phyloP scores from a whole-genome alignment of 441 rosid genomes.

The Breynia disticha region DNA sequence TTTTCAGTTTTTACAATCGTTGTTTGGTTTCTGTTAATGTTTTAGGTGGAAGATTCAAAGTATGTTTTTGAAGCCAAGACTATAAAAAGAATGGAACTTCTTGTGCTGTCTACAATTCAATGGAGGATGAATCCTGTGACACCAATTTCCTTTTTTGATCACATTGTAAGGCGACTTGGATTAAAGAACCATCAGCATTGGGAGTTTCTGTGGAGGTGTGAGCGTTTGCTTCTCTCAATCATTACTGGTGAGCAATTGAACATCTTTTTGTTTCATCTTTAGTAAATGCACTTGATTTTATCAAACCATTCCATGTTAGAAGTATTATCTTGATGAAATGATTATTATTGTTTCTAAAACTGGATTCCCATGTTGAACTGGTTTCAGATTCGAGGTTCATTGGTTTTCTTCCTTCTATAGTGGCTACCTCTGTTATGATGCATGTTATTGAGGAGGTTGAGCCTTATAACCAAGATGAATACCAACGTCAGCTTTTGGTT shows the following conservation, averaged over 20 bases:
- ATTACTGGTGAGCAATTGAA: constrained; percentile 35
- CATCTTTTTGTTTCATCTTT: not conserved
- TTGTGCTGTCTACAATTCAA: constrained; percentile 52
- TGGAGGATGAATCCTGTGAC: constrained; percentile 88
- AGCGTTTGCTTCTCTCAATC: constrained; percentile 35
- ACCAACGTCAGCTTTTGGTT: constrained; percentile 32
- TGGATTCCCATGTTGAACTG: constrained; percentile 6
- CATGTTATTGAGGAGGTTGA: constrained; percentile 34
- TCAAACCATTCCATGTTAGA: not conserved
- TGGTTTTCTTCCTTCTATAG: constrained; percentile 44
- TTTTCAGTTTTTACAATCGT: too few species aligned
- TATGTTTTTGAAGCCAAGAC: constrained; percentile 58
- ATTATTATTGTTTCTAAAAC: not conserved
- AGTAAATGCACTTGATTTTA: not conserved
- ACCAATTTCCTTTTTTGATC: constrained; percentile 54
- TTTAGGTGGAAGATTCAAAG: constrained; percentile 23
- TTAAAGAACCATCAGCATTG: constrained; percentile 34
- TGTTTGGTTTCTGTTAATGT: too few species aligned
- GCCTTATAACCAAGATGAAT: constrained; percentile 30
- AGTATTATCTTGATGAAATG: not conserved
- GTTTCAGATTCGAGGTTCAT: constrained; percentile 45
- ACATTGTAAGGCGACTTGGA: constrained; percentile 53
- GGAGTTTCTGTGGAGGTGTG: constrained; percentile 49
- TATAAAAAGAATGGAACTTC: constrained; percentile 63
- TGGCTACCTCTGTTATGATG: constrained; percentile 54